Evolutionary conservation across 495 filamentous ascomycete genomes (phyloP), one percentile per base, ranked within the genome.

Genomic region (Penicillium flavigenum): DNA sequence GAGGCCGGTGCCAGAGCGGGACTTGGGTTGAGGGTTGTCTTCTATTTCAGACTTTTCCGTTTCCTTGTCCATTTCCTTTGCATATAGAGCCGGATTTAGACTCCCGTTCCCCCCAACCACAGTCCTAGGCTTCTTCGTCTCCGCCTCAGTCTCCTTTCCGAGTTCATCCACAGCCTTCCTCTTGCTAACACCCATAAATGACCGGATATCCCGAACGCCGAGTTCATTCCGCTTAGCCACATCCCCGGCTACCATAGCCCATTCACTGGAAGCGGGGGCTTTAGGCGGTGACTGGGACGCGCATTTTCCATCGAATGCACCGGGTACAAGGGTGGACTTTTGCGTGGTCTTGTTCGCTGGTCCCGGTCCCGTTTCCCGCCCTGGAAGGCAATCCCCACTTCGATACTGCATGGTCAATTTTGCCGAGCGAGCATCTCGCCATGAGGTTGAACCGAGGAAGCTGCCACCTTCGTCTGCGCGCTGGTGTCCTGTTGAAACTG

Each of bases 401-500:
- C 70, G 68, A 70, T 91, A 91, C 63, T 96, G 90, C 47, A 77
- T 72, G 29, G 76, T 74, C 17, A 96, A 74, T 68, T 92, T 93
- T 24, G 75, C 52, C 12, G 78, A 78, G 17, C 90, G 81, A 5
- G 84, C 86, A 29, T 85, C 78, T 19, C 87, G 83, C 91, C 90
- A 95, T 67, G 83, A 81, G 0, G 76, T 85, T 32, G 83, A 83
- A 34, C 76, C 53, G 14, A 46, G 79, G 12, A 78, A 73, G 9
- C 85, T 72, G 0, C 51, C 50, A 51, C 82, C 83, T 36, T 92
- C 86, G 56, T 16, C 16, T 22, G 86, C 84, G 31, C 80, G 77
- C 72, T 96, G 91, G 68, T 96, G 90, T 51, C 92, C 92, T 6
- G 89, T 86, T 1, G 87, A 83, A 16, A 82, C 83, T 20, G 88